Conservation (phyloP, 148 eudicot species). For the Talinum fruticosum region DNA sequence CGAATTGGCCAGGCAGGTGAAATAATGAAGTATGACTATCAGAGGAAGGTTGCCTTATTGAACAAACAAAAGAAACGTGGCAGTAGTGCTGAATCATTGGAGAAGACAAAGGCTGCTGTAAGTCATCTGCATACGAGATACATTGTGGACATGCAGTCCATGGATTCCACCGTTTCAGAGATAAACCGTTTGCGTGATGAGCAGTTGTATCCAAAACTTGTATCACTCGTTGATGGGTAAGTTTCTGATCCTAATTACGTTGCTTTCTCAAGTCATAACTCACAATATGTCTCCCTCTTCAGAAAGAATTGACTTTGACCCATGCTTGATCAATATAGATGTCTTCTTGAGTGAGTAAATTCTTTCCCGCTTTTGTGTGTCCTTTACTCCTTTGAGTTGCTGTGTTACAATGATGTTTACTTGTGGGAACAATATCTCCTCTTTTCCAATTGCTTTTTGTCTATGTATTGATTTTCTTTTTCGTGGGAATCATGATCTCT, state of each 20-base stretch:
- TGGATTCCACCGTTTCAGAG: conserved; percentile 96
- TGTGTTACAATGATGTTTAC: background rate
- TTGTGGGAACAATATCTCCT: background rate
- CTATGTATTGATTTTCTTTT: background rate
- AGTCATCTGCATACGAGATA: conserved; percentile 97
- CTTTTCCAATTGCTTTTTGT: background rate
- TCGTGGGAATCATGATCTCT: too few species aligned
- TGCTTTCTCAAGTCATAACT: background rate
- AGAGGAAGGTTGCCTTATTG: conserved; percentile 75
- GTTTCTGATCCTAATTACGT: conserved; percentile 24
- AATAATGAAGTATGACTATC: conserved; percentile 86
- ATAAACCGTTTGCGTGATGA: conserved; percentile 86
- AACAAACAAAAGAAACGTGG: conserved; percentile 78
- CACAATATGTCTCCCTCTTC: too few species aligned
- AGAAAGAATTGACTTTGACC: background rate
- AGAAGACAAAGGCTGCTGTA: conserved; percentile 88
- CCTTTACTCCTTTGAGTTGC: background rate
- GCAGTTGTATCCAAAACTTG: conserved; percentile 81
- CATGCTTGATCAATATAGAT: background rate
- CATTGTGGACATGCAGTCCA: conserved; percentile 94
- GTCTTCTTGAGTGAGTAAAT: background rate
- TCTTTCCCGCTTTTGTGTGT: background rate
- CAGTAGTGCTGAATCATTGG: conserved; percentile 61
- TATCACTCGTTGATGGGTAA: conserved; percentile 84
- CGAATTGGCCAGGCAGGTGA: conserved; percentile 75